Evolutionary conservation across 495 filamentous ascomycete species (phyloP), one percentile per base, ranked within the genome.

Genomic region (Penicillium odoratum): DNA sequence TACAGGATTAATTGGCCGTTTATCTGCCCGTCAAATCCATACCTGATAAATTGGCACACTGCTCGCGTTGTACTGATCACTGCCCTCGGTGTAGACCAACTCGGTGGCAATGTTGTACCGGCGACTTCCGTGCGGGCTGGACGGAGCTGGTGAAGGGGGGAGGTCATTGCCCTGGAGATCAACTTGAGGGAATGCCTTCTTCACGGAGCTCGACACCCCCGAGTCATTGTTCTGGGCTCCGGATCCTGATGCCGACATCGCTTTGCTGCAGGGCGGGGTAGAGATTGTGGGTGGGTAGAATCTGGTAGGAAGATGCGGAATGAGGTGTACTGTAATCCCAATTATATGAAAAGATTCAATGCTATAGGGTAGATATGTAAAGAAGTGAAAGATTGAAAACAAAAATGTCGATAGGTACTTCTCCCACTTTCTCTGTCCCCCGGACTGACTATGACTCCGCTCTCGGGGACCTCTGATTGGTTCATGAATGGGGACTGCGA

Each of bases 1-100:
- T 48, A 6, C 28, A 30, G 1, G 16, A 4, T n/a, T 16, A 47
- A 48, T 48, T 47, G 13, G 7, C 7, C 28, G 21, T 40, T 11
- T 47, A 18, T 18, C 6, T 30, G 31, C 15, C 11, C 31, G 4
- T 25, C 10, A 5, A 21, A 10, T 47, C 40, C 67, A 54, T 72
- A 88, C 85, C 79, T 90, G 94, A 73, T 98, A 98, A 68, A 98
- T 97, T 43, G 94, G 94, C 64, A 94, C 88, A 68, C 91, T 96
- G 63, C 90, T 94, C 45, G 94, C 84, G 72, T 93, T 92, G 76
- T 97, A 96, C 75, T 98, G 94, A 72, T 98, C 94, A 71, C 84
- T 91, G 70, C 89, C 82, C 58, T 98, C 94, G 40, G 93, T 98
- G 69, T 92, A 97, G 33, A 98, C 95, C 55, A 98, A 78, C 72